Percentiles rank a stretch among this genome's conserved stretches.
Conservation (phyloP, 345 rosid genomes). For the Lagerstroemia speciosa region DNA sequence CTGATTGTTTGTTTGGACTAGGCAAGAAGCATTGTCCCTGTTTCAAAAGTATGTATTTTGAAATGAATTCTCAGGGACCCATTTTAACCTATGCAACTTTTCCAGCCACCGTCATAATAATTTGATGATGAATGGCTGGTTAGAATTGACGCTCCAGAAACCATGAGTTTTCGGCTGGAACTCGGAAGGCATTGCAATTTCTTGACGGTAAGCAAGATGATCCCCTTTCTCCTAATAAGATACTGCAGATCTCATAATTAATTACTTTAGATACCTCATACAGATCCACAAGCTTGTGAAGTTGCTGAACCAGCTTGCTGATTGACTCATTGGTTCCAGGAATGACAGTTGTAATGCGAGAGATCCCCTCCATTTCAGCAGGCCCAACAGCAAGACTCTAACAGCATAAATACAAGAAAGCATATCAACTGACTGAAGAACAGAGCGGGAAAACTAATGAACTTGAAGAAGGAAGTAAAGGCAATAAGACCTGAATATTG, state of each 20-base stretch:
- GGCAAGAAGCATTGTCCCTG: background rate
- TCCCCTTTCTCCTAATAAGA: background rate
- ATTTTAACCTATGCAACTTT: background rate
- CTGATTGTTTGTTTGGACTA: background rate
- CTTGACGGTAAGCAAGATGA: background rate
- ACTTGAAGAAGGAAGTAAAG: too few relatives aligned
- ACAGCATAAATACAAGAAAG: constrained; percentile 3
- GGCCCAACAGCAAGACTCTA: constrained; percentile 72
- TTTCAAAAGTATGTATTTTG: background rate
- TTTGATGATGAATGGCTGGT: background rate
- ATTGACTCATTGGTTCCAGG: constrained; percentile 64
- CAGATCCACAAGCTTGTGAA: constrained; percentile 41
- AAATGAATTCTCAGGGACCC: background rate
- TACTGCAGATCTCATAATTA: background rate
- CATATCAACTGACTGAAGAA: background rate
- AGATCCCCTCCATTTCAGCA: constrained; percentile 51
- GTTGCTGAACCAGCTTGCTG: constrained; percentile 57
- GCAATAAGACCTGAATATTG: constrained; percentile 63
- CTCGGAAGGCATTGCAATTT: background rate
- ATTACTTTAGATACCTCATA: constrained; percentile 39
- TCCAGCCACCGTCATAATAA: background rate
- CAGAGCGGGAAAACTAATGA: background rate
- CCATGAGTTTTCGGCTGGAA: constrained; percentile 1
- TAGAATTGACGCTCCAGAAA: background rate
- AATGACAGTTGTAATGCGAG: constrained; percentile 60